Base-by-base conservation (phyloP, 163 green algal species). In the Scenedesmus sp. region DNA sequence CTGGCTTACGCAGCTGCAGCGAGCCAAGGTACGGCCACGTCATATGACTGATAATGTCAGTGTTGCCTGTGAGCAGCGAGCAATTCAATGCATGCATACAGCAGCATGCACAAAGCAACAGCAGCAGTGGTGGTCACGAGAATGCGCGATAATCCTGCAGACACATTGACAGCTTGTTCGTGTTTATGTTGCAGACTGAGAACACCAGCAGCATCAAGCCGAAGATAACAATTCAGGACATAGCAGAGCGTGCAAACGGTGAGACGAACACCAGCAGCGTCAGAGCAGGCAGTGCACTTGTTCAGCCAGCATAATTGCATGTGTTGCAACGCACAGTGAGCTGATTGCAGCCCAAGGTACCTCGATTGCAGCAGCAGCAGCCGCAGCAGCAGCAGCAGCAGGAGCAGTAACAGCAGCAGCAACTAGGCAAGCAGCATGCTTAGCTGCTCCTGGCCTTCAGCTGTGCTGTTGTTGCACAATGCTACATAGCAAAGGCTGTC, bases 241-340 rank as follows among this genome's bases (percentile, higher is more conserved):
- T 97, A 0, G 92, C 96, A 81, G 96, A 97, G 60, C 94, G 95
- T 15, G 94, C 95, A 23, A 96, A 96, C 86, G 95, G 96, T 97
- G 87, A 79, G 87, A 18, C 26, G 34, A 3, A 13, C 9, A 10
- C 20, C 23, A 86, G 57, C 16, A 62, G 26, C 5, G 0, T 16
- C 9, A 4, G 7, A 67, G 67, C 86, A 62, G 55, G 76, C 9
- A 86, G 82, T 26, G 6, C 16, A 15, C 4, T 4, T 59, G 76
- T 59, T 56, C 34, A 84, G 34, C 76, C 23, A 9, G 76, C 34
- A 59, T 79, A 7, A 6, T 34, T 26, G 66, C 16, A 34, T 70
- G 34, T 20, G 10, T 34, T 12, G 15, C 66, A 76, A 4, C 9
- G 66, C 16, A 23, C 2, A 13, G 16, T 18, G 26, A 76, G 62